A percentile compares a stretch with the other conserved stretches of the same genome.
Conservation (phyloP, 257 asterid genomes). For the Solanum chmielewskii region DNA sequence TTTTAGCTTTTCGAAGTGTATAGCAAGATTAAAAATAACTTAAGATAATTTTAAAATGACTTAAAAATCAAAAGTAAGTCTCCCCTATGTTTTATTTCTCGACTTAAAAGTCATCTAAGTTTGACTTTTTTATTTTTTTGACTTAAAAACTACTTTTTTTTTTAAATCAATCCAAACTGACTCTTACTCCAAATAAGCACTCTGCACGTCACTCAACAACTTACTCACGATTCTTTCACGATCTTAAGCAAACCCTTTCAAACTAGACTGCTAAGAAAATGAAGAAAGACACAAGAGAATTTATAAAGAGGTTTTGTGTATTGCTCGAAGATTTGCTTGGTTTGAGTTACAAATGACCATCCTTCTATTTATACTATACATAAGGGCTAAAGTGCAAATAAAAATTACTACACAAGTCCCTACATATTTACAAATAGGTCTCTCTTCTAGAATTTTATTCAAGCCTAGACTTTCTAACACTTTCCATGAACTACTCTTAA, state of each 20-base stretch:
- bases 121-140: too few species aligned
- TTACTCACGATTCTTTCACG: neutral
- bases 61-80: neutral
- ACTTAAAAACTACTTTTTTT: too few species aligned
- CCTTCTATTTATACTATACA: neutral
- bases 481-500: neutral
- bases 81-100: neutral
- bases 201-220: neutral
- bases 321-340: neutral
- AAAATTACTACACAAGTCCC: neutral
- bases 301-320: neutral
- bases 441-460: neutral
- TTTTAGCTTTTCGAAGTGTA: neutral
- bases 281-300: neutral
- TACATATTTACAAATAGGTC: neutral
- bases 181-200: neutral
- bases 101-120: too few species aligned
- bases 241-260: neutral
- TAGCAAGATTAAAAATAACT: too few species aligned
- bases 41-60: neutral
- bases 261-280: neutral
- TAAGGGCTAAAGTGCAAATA: neutral
- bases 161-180: neutral
- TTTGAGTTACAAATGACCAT: neutral
- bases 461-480: neutral